These are phyloP conservation scores for Myrica gale DNA, from an alignment of 306 rosid species.

Conservation along the genomic window DNA sequence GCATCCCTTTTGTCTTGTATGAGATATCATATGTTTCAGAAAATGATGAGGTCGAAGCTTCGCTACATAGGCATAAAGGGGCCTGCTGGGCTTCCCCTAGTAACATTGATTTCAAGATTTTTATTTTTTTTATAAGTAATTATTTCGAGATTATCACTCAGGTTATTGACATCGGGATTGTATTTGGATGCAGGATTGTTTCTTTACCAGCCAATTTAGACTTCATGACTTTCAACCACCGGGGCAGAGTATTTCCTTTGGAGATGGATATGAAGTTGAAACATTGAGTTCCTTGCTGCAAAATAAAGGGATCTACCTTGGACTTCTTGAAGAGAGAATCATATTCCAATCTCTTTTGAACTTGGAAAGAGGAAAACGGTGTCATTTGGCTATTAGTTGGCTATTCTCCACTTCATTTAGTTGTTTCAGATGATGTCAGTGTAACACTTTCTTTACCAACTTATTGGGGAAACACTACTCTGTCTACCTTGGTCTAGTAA, in stretches of 20 bases:
- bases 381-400: neutral
- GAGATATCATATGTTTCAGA: neutral
- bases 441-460: conserved; percentile 22
- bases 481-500: conserved; percentile 18
- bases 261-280: conserved; percentile 54
- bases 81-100: conserved; percentile 2
- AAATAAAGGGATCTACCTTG: conserved; percentile 6
- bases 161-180: conserved; percentile 17
- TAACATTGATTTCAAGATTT: neutral
- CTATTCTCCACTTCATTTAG: conserved; percentile 10
- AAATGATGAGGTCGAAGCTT: neutral
- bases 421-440: conserved; percentile 21
- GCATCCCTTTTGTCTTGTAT: neutral
- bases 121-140: too few relatives aligned
- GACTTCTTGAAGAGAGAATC: conserved; percentile 13
- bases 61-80: conserved; percentile 10
- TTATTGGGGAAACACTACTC: conserved; percentile 11
- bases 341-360: neutral
- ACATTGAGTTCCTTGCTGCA: conserved; percentile 34
- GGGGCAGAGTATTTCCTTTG: conserved; percentile 58
- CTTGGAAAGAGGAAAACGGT: conserved; percentile 3
- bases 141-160: neutral
- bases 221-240: conserved; percentile 88
- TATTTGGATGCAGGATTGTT: conserved; percentile 62
- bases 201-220: conserved; percentile 71